Conservation (phyloP, 108 stramenopile species). For the Skeletonema potamos region DNA sequence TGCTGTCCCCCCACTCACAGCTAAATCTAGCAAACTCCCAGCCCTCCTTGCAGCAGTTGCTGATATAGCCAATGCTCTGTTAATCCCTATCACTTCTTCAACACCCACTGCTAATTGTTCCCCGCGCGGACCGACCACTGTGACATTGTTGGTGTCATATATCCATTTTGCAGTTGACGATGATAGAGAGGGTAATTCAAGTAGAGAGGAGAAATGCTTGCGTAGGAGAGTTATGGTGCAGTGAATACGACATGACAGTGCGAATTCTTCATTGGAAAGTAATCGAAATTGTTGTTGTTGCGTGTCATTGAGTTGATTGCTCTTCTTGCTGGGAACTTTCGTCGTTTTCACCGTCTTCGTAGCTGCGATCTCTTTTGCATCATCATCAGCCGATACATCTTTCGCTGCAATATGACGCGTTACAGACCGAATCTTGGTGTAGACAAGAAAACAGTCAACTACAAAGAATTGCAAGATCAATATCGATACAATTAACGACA, state of each 20-base stretch:
- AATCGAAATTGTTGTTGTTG: neutral
- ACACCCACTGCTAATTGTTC: constrained; percentile 34
- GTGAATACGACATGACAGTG: constrained; percentile 19
- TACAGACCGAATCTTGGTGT: neutral
- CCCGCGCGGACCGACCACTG: constrained; percentile 27
- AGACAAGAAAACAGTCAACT: neutral
- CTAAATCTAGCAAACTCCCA: constrained; percentile 34
- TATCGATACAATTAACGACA: neutral
- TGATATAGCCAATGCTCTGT: constrained; percentile 26
- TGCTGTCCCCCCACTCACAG: neutral
- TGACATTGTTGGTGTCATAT: constrained; percentile 21
- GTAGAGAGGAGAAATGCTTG: constrained; percentile 28
- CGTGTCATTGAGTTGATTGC: neutral
- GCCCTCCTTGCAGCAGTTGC: constrained; percentile 30
- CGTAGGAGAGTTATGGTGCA: constrained; percentile 30
- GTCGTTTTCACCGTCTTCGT: neutral
- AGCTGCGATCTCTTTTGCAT: neutral
- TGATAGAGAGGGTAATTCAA: constrained; percentile 13
- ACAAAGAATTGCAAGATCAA: neutral
- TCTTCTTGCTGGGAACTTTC: neutral
- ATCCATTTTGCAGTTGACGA: constrained; percentile 10
- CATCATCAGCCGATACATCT: neutral
- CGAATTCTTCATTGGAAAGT: constrained; percentile 5
- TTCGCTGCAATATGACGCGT: neutral
- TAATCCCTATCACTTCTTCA: constrained; percentile 36